These are phyloP conservation scores for Malassezia restricta DNA, from an alignment of 1,284 basidiomycete genomes.

Conservation along the genomic window DNA sequence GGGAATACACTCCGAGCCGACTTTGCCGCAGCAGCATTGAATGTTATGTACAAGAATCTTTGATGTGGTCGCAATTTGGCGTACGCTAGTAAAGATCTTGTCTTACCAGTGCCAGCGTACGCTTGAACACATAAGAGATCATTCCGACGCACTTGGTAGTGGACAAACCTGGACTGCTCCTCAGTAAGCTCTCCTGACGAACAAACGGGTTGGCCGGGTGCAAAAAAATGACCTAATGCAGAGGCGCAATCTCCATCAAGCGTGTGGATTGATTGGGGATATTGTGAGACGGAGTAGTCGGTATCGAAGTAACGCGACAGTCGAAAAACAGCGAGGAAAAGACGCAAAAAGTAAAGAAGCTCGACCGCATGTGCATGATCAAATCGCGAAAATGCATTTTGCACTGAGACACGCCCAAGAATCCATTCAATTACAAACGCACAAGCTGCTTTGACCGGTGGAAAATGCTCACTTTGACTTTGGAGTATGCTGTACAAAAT, in stretches of 20 bases:
- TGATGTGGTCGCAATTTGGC: conserved; percentile 24
- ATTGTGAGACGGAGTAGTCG: neutral
- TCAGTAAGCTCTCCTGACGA: conserved; percentile 20
- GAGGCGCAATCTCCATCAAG: conserved; percentile 27
- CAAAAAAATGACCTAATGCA: conserved; percentile 23
- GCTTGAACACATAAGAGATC: conserved; percentile 36
- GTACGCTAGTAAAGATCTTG: conserved; percentile 30
- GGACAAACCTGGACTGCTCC: conserved; percentile 30
- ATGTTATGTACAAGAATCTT: conserved; percentile 35
- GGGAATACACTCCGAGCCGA: conserved; percentile 26
- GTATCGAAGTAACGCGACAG: conserved; percentile 20
- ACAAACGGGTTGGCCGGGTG: neutral
- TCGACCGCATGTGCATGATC: conserved; percentile 23
- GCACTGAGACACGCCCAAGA: conserved; percentile 19
- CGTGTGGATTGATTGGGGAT: conserved; percentile 21
- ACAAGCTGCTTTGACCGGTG: conserved; percentile 13
- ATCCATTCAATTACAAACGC: conserved; percentile 18
- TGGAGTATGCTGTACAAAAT: conserved; percentile 7
- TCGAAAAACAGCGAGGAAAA: conserved; percentile 26
- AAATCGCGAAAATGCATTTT: conserved; percentile 19
- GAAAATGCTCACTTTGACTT: conserved; percentile 11
- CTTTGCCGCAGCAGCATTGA: conserved; percentile 34
- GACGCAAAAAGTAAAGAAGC: conserved; percentile 25
- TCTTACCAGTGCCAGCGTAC: conserved; percentile 34
- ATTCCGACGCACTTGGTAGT: conserved; percentile 21